Evolutionary conservation across 495 filamentous ascomycete genomes (phyloP), one percentile per base, ranked within the genome.

Genomic region (Talaromyces borbonicus): DNA sequence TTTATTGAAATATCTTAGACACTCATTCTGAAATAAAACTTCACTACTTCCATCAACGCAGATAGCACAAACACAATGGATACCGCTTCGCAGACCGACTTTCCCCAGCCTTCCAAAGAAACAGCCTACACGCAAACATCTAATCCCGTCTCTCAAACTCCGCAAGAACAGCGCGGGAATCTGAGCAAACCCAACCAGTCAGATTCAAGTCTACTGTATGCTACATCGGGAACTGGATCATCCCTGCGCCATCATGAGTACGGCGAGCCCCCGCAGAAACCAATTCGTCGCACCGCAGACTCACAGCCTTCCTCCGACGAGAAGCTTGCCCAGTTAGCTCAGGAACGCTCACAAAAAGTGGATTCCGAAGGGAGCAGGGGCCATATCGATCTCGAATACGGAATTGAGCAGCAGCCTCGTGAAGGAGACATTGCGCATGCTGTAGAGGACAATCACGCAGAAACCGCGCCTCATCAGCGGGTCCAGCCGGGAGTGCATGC

Each of bases 361-460:
- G 12, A 35, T 1, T 22, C 43, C n/a, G 43, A 46, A n/a, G 19
- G 19, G 24, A 61, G 49, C 51, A 55, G 16, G 37, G 43, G 47
- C 54, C 37, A 57, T 47, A 59, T 66, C 5, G 65, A 70, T 44
- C 50, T 59, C 1, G 75, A 79, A 14, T 72, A 72, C 8, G 78
- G 77, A 4, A 71, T 80, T 49, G 77, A 81, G 67, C 62, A 68
- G 19, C 63, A 72, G 22, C 61, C 68, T 0, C 58, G 61, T 4
- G 77, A 81, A 46, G 79, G 77, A 3, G 63, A 74, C 18, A 73
- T 81, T 29, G 76, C 74, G 2, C 52, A 61, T 19, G 63, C 65
- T 0, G 73, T 78, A 1, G 49, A 67, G 44, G 53, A 65, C n/a
- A 0, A 67, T 69, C 48, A 52, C 59, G 16, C 66, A 68, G 0